A percentile compares a stretch with the other conserved stretches of the same genome.
These are phyloP conservation scores for Sporobolomyces roseus DNA, from an alignment of 768 basidiomycete genomes.

Conservation along the genomic window DNA sequence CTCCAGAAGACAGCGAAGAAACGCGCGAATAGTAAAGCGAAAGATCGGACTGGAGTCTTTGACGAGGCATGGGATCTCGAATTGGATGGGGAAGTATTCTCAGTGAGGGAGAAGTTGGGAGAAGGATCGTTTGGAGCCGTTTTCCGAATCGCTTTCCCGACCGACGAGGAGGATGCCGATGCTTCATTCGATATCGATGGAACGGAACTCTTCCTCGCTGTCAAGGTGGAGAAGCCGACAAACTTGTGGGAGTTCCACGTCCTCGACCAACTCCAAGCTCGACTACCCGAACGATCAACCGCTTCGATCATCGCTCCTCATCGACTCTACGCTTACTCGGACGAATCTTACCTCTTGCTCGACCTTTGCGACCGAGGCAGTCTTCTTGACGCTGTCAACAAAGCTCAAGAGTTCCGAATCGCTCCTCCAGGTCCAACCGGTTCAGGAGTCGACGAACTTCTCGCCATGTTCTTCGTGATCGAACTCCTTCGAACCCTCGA, in stretches of 20 bases:
- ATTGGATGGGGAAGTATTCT: constrained; percentile 64
- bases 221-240: constrained; percentile 85
- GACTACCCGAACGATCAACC: constrained; percentile 60
- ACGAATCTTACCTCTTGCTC: constrained; percentile 85
- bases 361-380: constrained; percentile 88
- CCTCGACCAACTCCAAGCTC: constrained; percentile 68
- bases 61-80: constrained; percentile 56
- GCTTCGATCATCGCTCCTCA: constrained; percentile 72
- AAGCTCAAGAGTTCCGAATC: constrained; percentile 67
- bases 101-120: constrained; percentile 79
- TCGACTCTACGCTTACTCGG: constrained; percentile 73
- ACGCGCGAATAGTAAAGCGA: constrained; percentile 36
- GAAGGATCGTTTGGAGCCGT: constrained; percentile 96
- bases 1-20: constrained; percentile 69
- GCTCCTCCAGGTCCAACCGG: constrained; percentile 55
- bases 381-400: constrained; percentile 85
- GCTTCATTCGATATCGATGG: constrained; percentile 46
- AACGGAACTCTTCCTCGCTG: constrained; percentile 64
- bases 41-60: constrained; percentile 41
- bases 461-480: constrained; percentile 91
- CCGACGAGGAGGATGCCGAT: constrained; percentile 52
- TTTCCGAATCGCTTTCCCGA: constrained; percentile 54
- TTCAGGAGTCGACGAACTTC: constrained; percentile 73
- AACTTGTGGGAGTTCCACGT: constrained; percentile 90
- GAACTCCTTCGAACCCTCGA: constrained; percentile 81